Percentiles rank a stretch among this genome's conserved stretches.
Conservation (phyloP, 495 filamentous ascomycete genomes). For the Podospora bellae-mahoneyi region DNA sequence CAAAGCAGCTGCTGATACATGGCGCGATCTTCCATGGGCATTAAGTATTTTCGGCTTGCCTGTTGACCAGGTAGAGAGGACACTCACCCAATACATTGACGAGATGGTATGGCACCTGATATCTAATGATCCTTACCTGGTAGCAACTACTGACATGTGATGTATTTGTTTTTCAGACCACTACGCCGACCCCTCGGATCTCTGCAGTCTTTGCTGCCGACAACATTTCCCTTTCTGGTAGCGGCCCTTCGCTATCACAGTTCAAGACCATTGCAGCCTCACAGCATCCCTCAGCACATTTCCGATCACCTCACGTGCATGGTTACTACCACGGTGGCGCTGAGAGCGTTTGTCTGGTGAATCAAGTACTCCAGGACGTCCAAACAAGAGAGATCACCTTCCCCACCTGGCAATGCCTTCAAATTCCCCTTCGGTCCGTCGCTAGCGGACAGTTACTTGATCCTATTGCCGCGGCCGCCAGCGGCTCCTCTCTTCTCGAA, state of each 20-base stretch:
- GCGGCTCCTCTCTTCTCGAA: not conserved
- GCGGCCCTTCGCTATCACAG: not conserved
- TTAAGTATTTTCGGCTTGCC: not conserved
- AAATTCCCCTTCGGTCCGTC: not conserved
- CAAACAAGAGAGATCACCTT: not conserved
- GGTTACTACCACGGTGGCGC: constrained; percentile 24
- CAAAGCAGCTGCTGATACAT: not conserved
- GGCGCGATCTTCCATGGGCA: not conserved
- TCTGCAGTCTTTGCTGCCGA: not conserved
- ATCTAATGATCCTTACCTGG: not conserved
- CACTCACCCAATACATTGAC: not conserved
- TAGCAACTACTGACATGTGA: not conserved
- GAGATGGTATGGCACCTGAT: not conserved
- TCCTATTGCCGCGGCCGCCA: not conserved
- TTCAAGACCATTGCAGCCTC: not conserved
- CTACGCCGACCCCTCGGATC: not conserved
- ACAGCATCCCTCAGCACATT: not conserved
- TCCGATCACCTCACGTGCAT: constrained; percentile 17
- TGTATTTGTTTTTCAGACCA: not conserved
- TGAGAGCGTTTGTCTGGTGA: constrained; percentile 13
- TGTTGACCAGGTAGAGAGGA: not conserved
- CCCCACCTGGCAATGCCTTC: not conserved
- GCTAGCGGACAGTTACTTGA: not conserved
- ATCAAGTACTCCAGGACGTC: constrained; percentile 18
- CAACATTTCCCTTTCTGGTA: not conserved